Evolutionary conservation across 2,329 filamentous ascomycete genomes (phyloP), one percentile per base, ranked within the genome.

Genomic region (Xylogone sp.): DNA sequence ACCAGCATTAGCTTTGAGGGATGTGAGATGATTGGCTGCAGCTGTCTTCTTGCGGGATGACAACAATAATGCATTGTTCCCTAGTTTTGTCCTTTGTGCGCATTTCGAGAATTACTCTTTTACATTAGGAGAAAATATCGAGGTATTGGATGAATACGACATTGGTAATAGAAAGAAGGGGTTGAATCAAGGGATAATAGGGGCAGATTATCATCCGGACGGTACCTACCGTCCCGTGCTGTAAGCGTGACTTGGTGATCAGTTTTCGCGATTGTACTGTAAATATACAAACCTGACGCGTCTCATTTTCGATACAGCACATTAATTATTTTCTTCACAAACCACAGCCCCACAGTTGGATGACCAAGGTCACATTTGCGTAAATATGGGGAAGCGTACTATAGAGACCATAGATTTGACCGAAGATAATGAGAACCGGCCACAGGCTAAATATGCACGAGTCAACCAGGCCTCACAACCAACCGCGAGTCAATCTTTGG

Each of bases 321-420:
- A 39, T 5, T 39, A n/a, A n/a, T 16, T 39, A 4, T 39, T 18
- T 18, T 13, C 34, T 39, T 18, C 34, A 39, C 34, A 13, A 31
- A 31, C 27, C 13, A 16, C 34, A 39, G n/a, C 34, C 34, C 10
- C 34, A 39, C 10, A 39, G 34, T 39, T 16, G 24, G 24, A 27
- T 27, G 10, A 6, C 24, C 24, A 39, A 4, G 4, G 8, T 16
- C 6, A 39, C 6, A 16, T 39, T 6, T 13, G 13, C 5, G 34
- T 18, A 39, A 39, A 13, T 39, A 39, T 39, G 34, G 52, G 53
- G 43, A 77, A 77, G 62, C 71, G 75, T 18, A 43, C 56, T 9
- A 58, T 55, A 45, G 65, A 69, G 24, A 61, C 69, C 34, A 62
- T 76, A 52, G 74, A 77, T 59, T 65, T 78, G 13, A 73, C 71